Evolutionary conservation across 140 eudicot species (phyloP).

Genomic region (Cichorium intybus): DNA sequence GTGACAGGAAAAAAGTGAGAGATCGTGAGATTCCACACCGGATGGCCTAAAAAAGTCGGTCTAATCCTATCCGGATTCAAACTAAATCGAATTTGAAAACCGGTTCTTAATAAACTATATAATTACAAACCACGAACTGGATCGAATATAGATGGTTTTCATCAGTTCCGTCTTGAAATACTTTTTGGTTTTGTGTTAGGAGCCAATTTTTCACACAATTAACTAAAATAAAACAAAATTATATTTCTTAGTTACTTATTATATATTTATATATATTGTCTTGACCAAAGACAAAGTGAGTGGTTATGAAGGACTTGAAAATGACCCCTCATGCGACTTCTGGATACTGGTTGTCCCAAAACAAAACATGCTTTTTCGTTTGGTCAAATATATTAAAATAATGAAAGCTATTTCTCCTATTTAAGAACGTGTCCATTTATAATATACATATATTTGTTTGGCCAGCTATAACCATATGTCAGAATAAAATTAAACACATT

Average conservation of each 20-base stretch:
- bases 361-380: slow-evolving; percentile 1
- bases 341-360: neutral
- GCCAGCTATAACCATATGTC: neutral
- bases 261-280: neutral
- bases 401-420: neutral
- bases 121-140: too few relatives aligned
- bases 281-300: neutral
- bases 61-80: too few relatives aligned
- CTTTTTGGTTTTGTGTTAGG: too few relatives aligned
- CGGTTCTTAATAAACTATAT: too few relatives aligned
- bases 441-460: neutral
- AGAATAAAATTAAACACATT: neutral
- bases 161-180: too few relatives aligned
- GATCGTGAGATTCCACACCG: too few relatives aligned
- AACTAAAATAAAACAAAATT: neutral
- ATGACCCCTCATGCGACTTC: slow-evolving; percentile 6
- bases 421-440: neutral
- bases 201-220: too few relatives aligned
- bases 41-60: too few relatives aligned
- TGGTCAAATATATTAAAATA: neutral
- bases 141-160: too few relatives aligned
- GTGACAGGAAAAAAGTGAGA: too few relatives aligned
- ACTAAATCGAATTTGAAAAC: too few relatives aligned
- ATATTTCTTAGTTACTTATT: neutral
- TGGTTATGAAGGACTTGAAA: neutral